Base-by-base conservation (phyloP, 2,329 filamentous ascomycete species). In the Ampelomyces quisqualis region DNA sequence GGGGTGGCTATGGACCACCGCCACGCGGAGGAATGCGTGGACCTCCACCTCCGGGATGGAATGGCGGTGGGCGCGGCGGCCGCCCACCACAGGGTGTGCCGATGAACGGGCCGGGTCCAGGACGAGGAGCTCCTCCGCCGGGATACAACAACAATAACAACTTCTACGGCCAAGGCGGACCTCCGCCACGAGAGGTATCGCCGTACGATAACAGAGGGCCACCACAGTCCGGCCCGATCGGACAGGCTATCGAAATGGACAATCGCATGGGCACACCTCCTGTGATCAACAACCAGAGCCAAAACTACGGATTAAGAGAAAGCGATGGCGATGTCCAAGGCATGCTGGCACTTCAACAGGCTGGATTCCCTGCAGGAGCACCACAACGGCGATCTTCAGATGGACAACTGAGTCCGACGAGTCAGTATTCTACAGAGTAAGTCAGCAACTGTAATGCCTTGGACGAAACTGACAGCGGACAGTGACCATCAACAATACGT, bases 191-290 rank as follows among this genome's bases (percentile, higher is more conserved):
- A 24, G 61, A 65, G 3, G 50, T 45, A 13, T 65, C 66, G 14
- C 67, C 65, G 8, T 73, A 74, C 42, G 66, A 62, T n/a, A 46
- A 47, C 24, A 74, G 81, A 48, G 82, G 80, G 7, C 81, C 83
- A 54, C 82, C 84, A 11, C 83, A 83, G 5, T 64, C 58, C 17
- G 59, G 59, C 8, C 55, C 55, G 10, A 72, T 82, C 9, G 82
- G 82, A 7, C 84, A 85, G 58, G 82, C 85, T 2, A 79, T 90
- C 38, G 89, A 93, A 65, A 90, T 94, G 87, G 85, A 90, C 63
- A 82, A 84, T 22, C 74, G 76, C 34, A 57, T 44, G 17, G 62
- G 60, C 7, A 60, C 62, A 26, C 63, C 62, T 32, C 53, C 55
- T 6, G 34, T 47, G 11, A 45, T 40, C 15, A 38, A 34, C 19